Conservation (phyloP, 805 yeast species). For the Saccharomyces eubayanus region DNA sequence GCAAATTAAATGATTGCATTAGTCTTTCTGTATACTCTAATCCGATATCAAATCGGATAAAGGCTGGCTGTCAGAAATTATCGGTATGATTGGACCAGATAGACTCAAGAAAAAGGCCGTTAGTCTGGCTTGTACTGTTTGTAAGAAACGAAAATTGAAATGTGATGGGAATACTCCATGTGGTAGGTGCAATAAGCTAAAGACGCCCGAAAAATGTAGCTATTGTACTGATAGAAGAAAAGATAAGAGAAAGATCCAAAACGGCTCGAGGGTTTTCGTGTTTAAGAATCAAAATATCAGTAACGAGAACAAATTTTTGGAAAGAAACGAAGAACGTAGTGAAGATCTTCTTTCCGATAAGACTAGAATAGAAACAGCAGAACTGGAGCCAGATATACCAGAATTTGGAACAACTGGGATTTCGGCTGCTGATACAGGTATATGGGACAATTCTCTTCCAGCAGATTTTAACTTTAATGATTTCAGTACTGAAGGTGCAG, state of each 20-base stretch:
- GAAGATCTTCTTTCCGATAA: not conserved
- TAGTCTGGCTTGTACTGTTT: constrained; percentile 1
- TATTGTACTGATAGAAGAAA: constrained; percentile 2
- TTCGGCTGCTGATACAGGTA: not conserved
- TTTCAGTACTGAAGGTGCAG: not conserved
- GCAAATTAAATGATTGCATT: too few relatives aligned
- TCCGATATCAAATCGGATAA: not conserved
- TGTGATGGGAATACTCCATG: constrained; percentile 5
- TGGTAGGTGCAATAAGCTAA: constrained; percentile 1
- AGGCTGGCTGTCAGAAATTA: not conserved
- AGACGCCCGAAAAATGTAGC: not conserved
- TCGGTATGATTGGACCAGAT: not conserved
- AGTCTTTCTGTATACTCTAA: too few relatives aligned
- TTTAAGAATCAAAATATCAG: not conserved
- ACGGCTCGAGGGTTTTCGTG: constrained; percentile 1
- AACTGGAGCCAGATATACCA: not conserved
- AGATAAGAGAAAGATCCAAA: constrained; percentile 1
- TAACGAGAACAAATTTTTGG: not conserved
- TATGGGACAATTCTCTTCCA: not conserved
- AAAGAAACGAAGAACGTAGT: not conserved
- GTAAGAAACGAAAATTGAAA: constrained; percentile 2
- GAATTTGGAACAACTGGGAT: not conserved
- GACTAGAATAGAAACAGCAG: not conserved
- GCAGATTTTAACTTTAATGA: not conserved
- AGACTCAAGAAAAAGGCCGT: not conserved